Evolutionary conservation across 306 rosid species (phyloP).

Genomic region (Gillenia trifoliata): DNA sequence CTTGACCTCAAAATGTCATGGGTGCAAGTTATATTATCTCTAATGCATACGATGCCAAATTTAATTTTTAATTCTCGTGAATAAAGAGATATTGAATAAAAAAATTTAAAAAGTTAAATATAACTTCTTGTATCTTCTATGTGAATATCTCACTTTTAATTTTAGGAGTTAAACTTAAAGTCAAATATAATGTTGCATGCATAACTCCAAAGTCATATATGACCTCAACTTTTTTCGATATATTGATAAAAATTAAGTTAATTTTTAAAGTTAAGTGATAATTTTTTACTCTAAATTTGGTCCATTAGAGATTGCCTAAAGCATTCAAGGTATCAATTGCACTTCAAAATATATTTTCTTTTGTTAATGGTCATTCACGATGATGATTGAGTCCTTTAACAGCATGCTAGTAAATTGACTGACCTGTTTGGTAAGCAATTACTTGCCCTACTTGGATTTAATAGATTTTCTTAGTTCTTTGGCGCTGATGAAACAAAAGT

Average conservation of each 20-base stretch:
- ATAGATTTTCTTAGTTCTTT: background rate
- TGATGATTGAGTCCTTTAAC: background rate
- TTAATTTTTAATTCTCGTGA: no score
- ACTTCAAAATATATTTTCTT: background rate
- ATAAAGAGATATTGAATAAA: no score
- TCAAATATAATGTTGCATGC: no score
- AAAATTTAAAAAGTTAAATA: background rate
- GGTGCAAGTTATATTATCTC: background rate
- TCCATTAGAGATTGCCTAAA: no score
- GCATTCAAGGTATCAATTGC: background rate
- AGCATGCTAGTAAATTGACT: background rate
- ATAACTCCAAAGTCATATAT: background rate
- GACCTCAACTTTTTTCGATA: background rate
- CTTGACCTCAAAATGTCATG: background rate
- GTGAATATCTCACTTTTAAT: no score
- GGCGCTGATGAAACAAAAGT: background rate
- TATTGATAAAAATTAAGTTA: no score
- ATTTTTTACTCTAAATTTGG: no score
- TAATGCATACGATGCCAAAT: background rate
- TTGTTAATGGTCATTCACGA: background rate
- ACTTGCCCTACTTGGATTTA: background rate
- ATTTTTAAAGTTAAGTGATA: no score
- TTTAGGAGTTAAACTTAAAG: no score
- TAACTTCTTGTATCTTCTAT: no score
- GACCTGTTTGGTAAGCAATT: constrained; percentile 4